Base-by-base conservation (phyloP, 345 rosid genomes). In the Sonneratia alba region DNA sequence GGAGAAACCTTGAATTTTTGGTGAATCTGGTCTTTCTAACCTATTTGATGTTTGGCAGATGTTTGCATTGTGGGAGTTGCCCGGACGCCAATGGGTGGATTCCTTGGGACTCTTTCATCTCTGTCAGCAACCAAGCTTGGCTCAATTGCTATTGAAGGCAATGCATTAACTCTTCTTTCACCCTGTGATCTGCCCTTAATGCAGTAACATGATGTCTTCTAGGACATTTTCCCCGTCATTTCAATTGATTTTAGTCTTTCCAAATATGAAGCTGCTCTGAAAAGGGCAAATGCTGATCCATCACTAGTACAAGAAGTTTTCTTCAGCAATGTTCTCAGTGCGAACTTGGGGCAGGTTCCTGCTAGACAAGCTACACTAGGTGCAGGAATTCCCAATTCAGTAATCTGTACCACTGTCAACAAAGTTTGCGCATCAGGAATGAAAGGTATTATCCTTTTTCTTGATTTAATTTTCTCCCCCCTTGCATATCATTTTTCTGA, bases 361-460 rank as follows among this genome's bases (percentile, higher is more conserved):
- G 97, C 99, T 75, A 89, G 97, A 79, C 99, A 95, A 81, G 99
- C 99, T 70, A 97, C 97, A 14, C 69, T 95, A 73, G 98, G 97
- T 74, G 97, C 99, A 24, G 98, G 99, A 59, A 87, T 95, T 74
- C 84, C 98, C 69, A 86, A 87, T 78, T 84, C 97, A 19, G 99
- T 95, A 57, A 1, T 92, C 65, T 90, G 96, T 78, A 95, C 97
- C 37, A 90, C 99, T 0, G 81, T 95, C 56, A 95, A 95, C 89
- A 95, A 95, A 86, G 99, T 95, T 69, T 95, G 99, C 79, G 96
- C 99, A 62, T 90, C 99, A 24, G 99, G 98, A 79, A 92, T 95
- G 99, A 95, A 95, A 89, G 99, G 99, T 95, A 15, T 72, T 71
- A 22, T 14, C 69, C 43, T 4, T 56, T 15, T 53, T 10, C 2